A percentile compares a stretch with the other conserved stretches of the same genome.
These are phyloP conservation scores for Furcasterigmium sp. DNA, from an alignment of 2,329 filamentous ascomycete genomes.

Conservation along the genomic window DNA sequence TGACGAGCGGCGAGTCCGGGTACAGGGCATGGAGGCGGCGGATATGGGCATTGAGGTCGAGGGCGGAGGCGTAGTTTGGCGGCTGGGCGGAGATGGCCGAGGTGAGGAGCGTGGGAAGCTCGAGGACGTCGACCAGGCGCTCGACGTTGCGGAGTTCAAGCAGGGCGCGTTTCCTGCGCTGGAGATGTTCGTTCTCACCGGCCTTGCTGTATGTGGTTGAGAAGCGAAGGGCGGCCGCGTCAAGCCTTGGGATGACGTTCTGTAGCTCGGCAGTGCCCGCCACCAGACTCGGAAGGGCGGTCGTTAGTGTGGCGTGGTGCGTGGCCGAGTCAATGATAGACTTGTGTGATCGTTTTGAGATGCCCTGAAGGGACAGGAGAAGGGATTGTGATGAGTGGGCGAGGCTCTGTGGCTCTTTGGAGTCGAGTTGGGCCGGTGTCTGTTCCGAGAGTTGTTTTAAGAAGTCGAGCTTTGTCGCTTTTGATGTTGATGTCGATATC, in stretches of 20 bases:
- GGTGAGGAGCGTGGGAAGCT: constrained; percentile 79
- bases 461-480: constrained; percentile 49
- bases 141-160: constrained; percentile 83
- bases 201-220: constrained; percentile 76
- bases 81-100: constrained; percentile 64
- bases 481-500: neutral
- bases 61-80: constrained; percentile 78
- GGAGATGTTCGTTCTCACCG: constrained; percentile 63
- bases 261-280: constrained; percentile 62
- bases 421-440: constrained; percentile 65
- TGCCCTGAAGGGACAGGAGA: constrained; percentile 75
- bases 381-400: constrained; percentile 75
- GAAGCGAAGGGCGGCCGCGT: constrained; percentile 73
- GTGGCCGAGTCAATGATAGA: constrained; percentile 76
- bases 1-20: constrained; percentile 69
- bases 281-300: constrained; percentile 66
- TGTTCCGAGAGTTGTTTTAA: constrained; percentile 73
- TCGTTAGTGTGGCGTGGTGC: constrained; percentile 67
- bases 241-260: constrained; percentile 70
- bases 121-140: constrained; percentile 82
- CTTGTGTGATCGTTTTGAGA: constrained; percentile 86
- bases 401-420: constrained; percentile 74
- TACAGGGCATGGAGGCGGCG: constrained; percentile 80
- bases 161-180: constrained; percentile 71
- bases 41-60: constrained; percentile 93